Evolutionary conservation across 2,329 filamentous ascomycete species (phyloP), one percentile per base, ranked within the genome.

Genomic region (Dendryphion nanum): DNA sequence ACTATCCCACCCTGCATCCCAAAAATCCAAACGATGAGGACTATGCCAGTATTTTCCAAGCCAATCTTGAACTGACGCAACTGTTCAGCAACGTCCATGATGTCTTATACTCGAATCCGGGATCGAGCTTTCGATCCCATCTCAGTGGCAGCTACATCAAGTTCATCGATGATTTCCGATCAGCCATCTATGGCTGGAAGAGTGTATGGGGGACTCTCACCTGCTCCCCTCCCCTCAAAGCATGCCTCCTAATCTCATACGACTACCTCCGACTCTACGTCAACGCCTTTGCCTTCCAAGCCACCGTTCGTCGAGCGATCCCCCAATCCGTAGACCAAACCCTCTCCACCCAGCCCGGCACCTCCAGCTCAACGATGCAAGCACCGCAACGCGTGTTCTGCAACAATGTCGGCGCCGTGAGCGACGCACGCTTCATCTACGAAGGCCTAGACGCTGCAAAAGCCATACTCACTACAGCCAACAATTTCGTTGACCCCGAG

Each of bases 241-340:
- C 80, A 3, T 84, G 78, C 4, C 64, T 88, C 2, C 71, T 85
- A 17, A 73, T 88, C 53, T 85, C 82, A 0, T 86, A 86, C 53
- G 82, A 87, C 49, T 88, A 86, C 53, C 66, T 88, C 2, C 75
- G 83, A 5, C 72, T 88, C 1, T 88, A 88, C 58, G 85, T 83
- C 34, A 86, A 86, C 41, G 83, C 84, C 0, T 88, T 87, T 55
- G 84, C 83, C 2, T 87, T 87, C 48, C 84, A 88, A 56, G 83
- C 84, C 3, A 85, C 82, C 1, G 79, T 77, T 16, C 68, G 71
- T 17, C 66, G 70, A 20, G 69, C 69, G 12, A 48, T 72, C 0
- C 67, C 68, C 5, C 46, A 59, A 18, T 33, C 53, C 6, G 33
- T 37, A 7, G 34, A 14, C 32, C 41, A 35, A 23, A 33, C 4